Evolutionary conservation across 2,329 filamentous ascomycete species (phyloP), one percentile per base, ranked within the genome.

Genomic region (Seiridium unicorne): DNA sequence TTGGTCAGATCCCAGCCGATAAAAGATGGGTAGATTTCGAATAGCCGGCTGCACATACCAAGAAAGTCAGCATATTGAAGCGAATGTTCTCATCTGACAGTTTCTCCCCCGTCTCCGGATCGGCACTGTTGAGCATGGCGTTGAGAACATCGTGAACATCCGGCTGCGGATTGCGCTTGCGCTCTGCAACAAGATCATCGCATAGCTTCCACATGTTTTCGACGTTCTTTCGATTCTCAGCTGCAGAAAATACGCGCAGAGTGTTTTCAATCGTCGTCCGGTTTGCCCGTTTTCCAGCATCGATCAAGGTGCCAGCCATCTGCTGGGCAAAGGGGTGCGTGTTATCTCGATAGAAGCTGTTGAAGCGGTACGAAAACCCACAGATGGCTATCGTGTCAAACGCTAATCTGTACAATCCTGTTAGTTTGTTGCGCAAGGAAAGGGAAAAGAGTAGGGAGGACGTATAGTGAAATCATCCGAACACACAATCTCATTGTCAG

Each of bases 351-450:
- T 87, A 87, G 68, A 85, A 86, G 0, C 78, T 81, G 67, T 87
- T 5, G 77, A 89, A 88, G 2, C 86, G 80, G 60, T 77, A 84
- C 9, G 78, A 80, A 79, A 86, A 84, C 8, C 79, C 72, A 65
- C 84, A 85, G 9, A 89, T 77, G 1, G 83, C 85, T 40, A 89
- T 81, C 0, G 85, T 85, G 67, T 89, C 87, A 3, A 89, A 75
- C 0, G 86, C 83, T 48, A 89, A 72, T 7, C 86, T 79, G 51
- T 55, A 8, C 13, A 8, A 11, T 8, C 11, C 9, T 5, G 51
- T 55, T 18, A 55, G 51, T 18, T 18, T 9, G 10, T 6, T 26
- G 36, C 18, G 18, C 18, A 26, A 38, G 26, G 8, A 31, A 8
- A 11, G 51, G 9, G 5, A 32, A 11, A 31, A n/a, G 5, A 18